A percentile compares a stretch with the other conserved stretches of the same genome.
phyloP scores from a whole-genome alignment of 202 grass and related monocot species.

The Setaria italica region DNA sequence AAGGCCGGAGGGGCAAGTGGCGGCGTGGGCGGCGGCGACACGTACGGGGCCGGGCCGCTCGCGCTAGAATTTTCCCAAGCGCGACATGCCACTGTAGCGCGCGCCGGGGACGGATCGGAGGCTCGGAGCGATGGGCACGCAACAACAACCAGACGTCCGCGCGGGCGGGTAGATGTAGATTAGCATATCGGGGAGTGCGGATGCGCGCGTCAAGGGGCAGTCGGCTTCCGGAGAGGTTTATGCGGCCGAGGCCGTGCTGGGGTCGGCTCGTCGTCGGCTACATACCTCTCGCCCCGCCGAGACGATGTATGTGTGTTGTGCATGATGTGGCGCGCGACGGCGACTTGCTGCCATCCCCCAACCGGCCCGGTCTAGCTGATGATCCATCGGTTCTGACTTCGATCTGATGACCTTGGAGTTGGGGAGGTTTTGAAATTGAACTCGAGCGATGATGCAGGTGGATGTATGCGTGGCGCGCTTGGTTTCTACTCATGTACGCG shows the following conservation, averaged over 20 bases:
- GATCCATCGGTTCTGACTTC: no score
- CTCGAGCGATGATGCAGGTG: no score
- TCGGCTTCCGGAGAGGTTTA: slow-evolving; percentile 35
- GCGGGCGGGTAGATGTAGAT: neutral
- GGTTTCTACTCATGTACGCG: neutral
- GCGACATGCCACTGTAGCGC: no score
- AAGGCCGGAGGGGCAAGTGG: neutral
- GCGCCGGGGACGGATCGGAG: neutral
- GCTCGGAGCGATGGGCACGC: neutral
- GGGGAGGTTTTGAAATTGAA: no score
- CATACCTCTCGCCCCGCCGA: neutral
- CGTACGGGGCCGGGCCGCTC: no score
- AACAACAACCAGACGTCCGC: no score
- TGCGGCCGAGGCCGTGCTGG: slow-evolving; percentile 23
- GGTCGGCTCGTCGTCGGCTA: neutral
- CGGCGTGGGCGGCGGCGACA: neutral
- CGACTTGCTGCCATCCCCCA: neutral
- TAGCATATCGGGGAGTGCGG: slow-evolving; percentile 20
- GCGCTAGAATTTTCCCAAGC: neutral
- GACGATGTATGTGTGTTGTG: no score
- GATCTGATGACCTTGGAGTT: no score
- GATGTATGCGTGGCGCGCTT: neutral
- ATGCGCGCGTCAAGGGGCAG: slow-evolving; percentile 11
- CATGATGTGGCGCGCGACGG: neutral
- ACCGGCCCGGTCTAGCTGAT: neutral